Base-by-base conservation (phyloP, 805 yeast species). In the Komagataella pseudopastoris region DNA sequence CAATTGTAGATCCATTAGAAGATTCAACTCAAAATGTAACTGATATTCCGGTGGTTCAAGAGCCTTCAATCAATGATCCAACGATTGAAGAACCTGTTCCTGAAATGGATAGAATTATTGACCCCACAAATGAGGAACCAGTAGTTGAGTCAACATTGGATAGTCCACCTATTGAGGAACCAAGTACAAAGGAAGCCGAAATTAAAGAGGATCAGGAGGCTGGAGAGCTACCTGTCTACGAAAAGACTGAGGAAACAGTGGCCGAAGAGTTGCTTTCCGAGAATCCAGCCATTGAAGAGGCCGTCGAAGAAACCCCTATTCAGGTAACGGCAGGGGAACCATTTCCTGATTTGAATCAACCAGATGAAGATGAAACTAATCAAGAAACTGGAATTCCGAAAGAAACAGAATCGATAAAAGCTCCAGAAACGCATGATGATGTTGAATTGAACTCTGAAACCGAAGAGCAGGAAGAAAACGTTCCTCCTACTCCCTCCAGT, bases 31-130 rank as follows among this genome's bases (percentile, higher is more conserved):
- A 56, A 45, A 59, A 55, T 39, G 47, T 49, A 22, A 44, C 55
- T 14, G 47, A 24, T 6, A 43, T 44, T 30, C 44, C 56, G 36
- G 55, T 51, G 14, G 55, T 50, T 12, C 58, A 53, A 51, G 60
- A 51, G 16, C 54, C 54, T 8, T 10, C 39, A 8, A 5, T 10
- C 39, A 30, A 10, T 14, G 39, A 30, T 30, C 39, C 39, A 5
- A 30, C 39, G 3, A 48, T 50, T 20, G 56, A 56, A 51, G 59
- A 51, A 52, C 55, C 55, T 48, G 58, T 46, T 43, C 55, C 58
- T 30, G 59, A 54, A 30, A 50, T 54, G 22, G 59, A 52, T 30
- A 2, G 4, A 14, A 14, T 30, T 12, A 30, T 5, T 30, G 39
- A 30, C 14, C 39, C 39, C n/a, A 30, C 39, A 10, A 30, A 10